Percentiles rank a stretch among this genome's conserved stretches.
Evolutionary conservation across 495 filamentous ascomycete genomes (phyloP).

Genomic region (Xylaria telfairii): DNA sequence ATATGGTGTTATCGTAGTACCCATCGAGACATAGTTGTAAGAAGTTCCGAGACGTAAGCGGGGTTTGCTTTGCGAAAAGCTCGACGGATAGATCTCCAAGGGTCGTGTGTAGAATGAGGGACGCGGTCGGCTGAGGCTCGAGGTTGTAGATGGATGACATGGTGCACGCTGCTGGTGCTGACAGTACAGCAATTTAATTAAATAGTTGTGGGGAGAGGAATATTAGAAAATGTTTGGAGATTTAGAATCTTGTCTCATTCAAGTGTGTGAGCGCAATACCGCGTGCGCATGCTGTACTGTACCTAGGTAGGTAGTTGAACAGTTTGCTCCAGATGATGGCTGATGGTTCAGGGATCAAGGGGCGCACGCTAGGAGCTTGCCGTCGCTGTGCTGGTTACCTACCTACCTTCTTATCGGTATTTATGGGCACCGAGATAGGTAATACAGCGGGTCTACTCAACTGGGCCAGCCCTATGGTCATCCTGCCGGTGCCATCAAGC

Average conservation of each 20-base stretch:
- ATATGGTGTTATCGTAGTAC: slow-evolving; percentile 90
- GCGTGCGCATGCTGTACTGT: background rate
- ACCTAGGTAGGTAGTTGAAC: too few species aligned
- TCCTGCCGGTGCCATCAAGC: background rate
- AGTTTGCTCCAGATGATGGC: background rate
- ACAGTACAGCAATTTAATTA: background rate
- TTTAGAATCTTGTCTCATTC: background rate
- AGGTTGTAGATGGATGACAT: slow-evolving; percentile 94
- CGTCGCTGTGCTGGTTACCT: background rate
- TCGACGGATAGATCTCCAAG: slow-evolving; percentile 86
- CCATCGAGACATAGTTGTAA: slow-evolving; percentile 92
- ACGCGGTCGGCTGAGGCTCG: slow-evolving; percentile 90
- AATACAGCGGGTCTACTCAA: background rate
- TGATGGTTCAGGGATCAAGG: background rate
- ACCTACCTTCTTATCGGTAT: slow-evolving; percentile 13
- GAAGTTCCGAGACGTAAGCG: slow-evolving; percentile 92
- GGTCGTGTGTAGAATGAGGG: slow-evolving; percentile 87
- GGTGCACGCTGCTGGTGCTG: background rate
- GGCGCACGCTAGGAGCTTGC: background rate
- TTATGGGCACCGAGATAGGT: background rate
- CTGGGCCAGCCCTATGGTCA: background rate
- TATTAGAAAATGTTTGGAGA: too few species aligned
- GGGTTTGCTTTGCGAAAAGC: slow-evolving; percentile 92
- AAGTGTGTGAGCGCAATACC: background rate
- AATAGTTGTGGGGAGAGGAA: background rate